These are phyloP conservation scores for Xenoacremonium recifei DNA, from an alignment of 2,329 filamentous ascomycete genomes.

Conservation along the genomic window DNA sequence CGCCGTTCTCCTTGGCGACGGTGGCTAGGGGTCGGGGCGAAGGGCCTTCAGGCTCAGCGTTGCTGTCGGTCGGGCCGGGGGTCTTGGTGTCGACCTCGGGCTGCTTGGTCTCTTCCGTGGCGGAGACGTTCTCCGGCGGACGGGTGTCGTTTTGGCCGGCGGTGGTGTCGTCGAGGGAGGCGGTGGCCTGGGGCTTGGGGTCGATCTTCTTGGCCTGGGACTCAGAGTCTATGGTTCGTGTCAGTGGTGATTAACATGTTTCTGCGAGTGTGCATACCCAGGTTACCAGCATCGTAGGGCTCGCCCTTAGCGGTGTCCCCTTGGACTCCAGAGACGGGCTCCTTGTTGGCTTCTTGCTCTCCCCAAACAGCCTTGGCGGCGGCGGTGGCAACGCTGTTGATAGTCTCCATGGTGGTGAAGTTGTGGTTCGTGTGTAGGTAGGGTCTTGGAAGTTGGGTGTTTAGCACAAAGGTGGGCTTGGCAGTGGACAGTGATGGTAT, in stretches of 20 bases:
- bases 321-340: constrained; percentile 70
- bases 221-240: background rate
- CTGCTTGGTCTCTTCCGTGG: constrained; percentile 23
- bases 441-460: background rate
- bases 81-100: constrained; percentile 27
- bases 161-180: constrained; percentile 1
- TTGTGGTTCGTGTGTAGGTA: background rate
- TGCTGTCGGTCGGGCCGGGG: constrained; percentile 26
- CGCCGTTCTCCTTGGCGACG: constrained; percentile 33
- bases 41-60: constrained; percentile 35
- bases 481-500: background rate
- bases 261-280: constrained; percentile 42
- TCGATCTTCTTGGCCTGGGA: background rate
- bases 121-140: constrained; percentile 32
- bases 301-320: constrained; percentile 67
- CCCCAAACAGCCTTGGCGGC: constrained; percentile 45
- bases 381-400: constrained; percentile 51
- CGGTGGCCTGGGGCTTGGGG: background rate
- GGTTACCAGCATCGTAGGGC: constrained; percentile 78
- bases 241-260: too few species aligned
- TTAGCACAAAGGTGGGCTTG: background rate
- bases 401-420: constrained; percentile 55
- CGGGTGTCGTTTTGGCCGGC: constrained; percentile 39
- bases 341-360: constrained; percentile 42
- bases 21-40: constrained; percentile 42